Percentiles rank a stretch among this genome's conserved stretches.
These are phyloP conservation scores for Gloeostereum incarnatum DNA, from an alignment of 768 basidiomycete species.

Conservation along the genomic window DNA sequence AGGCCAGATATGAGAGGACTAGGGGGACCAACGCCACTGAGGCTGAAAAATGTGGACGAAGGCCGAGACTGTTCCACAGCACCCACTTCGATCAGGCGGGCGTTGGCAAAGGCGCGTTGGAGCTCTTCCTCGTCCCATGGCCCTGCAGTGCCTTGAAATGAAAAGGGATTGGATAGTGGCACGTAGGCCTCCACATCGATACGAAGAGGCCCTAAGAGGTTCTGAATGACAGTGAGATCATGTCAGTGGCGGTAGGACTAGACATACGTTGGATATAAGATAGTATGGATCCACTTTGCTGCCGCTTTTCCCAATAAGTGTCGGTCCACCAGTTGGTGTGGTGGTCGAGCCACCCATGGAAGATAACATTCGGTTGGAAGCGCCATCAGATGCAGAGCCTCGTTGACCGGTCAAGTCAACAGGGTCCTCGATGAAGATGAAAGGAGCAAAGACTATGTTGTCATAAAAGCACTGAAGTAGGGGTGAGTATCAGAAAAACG, in stretches of 20 bases:
- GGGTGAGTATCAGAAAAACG: constrained; percentile 4
- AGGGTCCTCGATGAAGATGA: constrained; percentile 93
- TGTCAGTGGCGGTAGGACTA: background rate
- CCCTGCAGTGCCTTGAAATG: constrained; percentile 55
- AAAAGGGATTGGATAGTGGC: constrained; percentile 54
- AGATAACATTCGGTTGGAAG: constrained; percentile 25
- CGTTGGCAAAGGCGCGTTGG: constrained; percentile 53
- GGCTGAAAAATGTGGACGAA: constrained; percentile 28
- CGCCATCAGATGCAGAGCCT: constrained; percentile 33
- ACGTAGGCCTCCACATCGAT: constrained; percentile 53
- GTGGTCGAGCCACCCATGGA: constrained; percentile 19
- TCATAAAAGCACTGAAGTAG: constrained; percentile 85
- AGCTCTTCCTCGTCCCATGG: constrained; percentile 62
- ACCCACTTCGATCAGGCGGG: constrained; percentile 48
- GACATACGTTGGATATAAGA: constrained; percentile 69
- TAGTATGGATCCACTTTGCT: constrained; percentile 87
- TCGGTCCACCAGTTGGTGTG: constrained; percentile 18
- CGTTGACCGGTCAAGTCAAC: constrained; percentile 56
- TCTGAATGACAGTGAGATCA: constrained; percentile 25
- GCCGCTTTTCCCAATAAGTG: constrained; percentile 41
- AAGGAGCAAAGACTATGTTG: constrained; percentile 92
- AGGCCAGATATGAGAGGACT: constrained; percentile 18
- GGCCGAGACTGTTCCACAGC: constrained; percentile 27
- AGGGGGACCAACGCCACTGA: constrained; percentile 26
- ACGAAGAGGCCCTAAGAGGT: constrained; percentile 59